Percentiles rank a stretch among this genome's conserved stretches.
These are phyloP conservation scores for Furcasterigmium sp. DNA, from an alignment of 2,329 filamentous ascomycete species.

Conservation along the genomic window DNA sequence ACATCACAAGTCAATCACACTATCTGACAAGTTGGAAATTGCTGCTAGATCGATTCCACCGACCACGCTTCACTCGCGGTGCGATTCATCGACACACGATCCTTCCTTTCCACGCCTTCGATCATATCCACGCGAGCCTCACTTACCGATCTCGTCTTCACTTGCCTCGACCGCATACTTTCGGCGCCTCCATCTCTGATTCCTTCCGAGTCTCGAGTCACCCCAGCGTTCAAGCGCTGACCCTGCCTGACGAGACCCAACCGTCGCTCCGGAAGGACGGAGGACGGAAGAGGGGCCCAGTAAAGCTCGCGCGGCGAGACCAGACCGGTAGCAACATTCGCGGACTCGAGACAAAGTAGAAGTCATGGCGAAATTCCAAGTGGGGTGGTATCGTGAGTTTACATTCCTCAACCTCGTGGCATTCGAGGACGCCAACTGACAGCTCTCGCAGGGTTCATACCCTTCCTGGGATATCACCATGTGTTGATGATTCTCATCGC, in stretches of 20 bases:
- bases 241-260: slow-evolving; percentile 10
- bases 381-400: slow-evolving; percentile 47
- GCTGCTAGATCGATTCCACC: slow-evolving; percentile 4
- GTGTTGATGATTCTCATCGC: slow-evolving; percentile 97
- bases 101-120: slow-evolving; percentile 4
- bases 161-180: background rate
- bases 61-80: slow-evolving; percentile 14
- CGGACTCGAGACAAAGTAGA: slow-evolving; percentile 3
- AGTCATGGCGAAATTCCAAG: slow-evolving; percentile 31
- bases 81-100: background rate
- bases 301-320: slow-evolving; percentile 1
- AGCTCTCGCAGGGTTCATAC: slow-evolving; percentile 49
- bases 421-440: slow-evolving; percentile 2
- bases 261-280: slow-evolving; percentile 14
- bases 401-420: background rate
- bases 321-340: background rate
- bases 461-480: slow-evolving; percentile 71
- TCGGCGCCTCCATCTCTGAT: background rate
- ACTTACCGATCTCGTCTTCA: background rate
- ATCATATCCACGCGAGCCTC: background rate
- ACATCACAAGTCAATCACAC: slow-evolving; percentile 3
- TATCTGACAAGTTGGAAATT: slow-evolving; percentile 9
- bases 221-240: slow-evolving; percentile 12
- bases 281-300: slow-evolving; percentile 12
- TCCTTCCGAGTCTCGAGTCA: slow-evolving; percentile 6